phyloP scores from a whole-genome alignment of 768 basidiomycete genomes.

The Tephrocybe sp. region DNA sequence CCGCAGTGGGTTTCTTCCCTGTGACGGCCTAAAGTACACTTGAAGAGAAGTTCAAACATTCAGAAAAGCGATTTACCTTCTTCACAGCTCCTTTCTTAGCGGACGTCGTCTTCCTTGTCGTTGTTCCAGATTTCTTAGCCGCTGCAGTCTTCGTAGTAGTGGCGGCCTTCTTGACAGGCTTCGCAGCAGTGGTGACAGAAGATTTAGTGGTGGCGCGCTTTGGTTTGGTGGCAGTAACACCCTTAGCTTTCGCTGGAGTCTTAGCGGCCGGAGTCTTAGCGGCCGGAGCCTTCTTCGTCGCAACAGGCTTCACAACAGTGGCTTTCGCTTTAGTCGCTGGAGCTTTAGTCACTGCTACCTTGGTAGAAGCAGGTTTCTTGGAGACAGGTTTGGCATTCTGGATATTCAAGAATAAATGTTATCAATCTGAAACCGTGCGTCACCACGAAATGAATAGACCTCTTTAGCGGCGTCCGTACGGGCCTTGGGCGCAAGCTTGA shows the following conservation, averaged over 20 bases:
- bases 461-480: slow-evolving; percentile 56
- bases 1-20: slow-evolving; percentile 19
- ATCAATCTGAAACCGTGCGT: slow-evolving; percentile 9
- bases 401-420: background rate
- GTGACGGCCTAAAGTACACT: slow-evolving; percentile 30
- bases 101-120: slow-evolving; percentile 28
- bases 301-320: slow-evolving; percentile 20
- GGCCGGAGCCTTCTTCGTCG: slow-evolving; percentile 18
- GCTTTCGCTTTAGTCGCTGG: slow-evolving; percentile 23
- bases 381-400: slow-evolving; percentile 44
- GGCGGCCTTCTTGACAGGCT: slow-evolving; percentile 22
- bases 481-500: slow-evolving; percentile 54
- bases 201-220: slow-evolving; percentile 18
- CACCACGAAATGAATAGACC: slow-evolving; percentile 25
- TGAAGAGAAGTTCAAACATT: background rate
- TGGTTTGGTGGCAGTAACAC: slow-evolving; percentile 27
- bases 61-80: slow-evolving; percentile 44
- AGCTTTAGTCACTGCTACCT: slow-evolving; percentile 30
- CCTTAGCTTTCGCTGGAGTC: slow-evolving; percentile 27
- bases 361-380: slow-evolving; percentile 35
- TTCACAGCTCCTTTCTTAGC: slow-evolving; percentile 53
- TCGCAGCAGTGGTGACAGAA: slow-evolving; percentile 15
- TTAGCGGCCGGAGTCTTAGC: slow-evolving; percentile 7
- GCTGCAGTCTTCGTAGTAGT: slow-evolving; percentile 23
- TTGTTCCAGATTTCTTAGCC: slow-evolving; percentile 24